Conservation (phyloP, 441 rosid genomes). For the Gossypium aridum region DNA sequence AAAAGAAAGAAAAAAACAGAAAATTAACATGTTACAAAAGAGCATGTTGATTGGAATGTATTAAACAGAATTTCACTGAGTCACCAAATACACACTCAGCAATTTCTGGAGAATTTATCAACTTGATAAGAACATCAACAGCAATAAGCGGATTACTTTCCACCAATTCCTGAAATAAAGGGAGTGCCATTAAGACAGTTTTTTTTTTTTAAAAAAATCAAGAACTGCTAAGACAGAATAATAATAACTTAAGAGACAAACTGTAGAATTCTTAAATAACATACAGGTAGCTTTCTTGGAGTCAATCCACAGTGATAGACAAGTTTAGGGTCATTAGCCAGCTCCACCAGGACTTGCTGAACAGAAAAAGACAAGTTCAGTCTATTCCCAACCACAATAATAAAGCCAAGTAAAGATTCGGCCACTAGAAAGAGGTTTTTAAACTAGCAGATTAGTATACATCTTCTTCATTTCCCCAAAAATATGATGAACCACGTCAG, state of each 20-base stretch:
- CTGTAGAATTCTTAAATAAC: conserved; percentile 19
- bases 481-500: neutral
- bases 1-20: neutral
- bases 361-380: conserved; percentile 11
- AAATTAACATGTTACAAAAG: neutral
- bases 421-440: neutral
- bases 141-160: conserved; percentile 93
- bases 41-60: neutral
- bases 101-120: conserved; percentile 82
- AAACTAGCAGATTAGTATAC: neutral
- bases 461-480: neutral
- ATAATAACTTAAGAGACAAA: neutral
- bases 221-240: conserved; percentile 10
- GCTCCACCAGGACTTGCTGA: conserved; percentile 66
- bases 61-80: neutral
- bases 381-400: conserved; percentile 12
- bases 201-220: no score
- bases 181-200: no score
- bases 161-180: conserved; percentile 71
- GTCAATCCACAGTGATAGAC: conserved; percentile 91
- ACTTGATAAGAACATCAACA: conserved; percentile 84
- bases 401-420: neutral
- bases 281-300: conserved; percentile 84
- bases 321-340: conserved; percentile 82
- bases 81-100: conserved; percentile 55